Base-by-base conservation (phyloP, 1,284 basidiomycete genomes). In the Taiwanofungus camphoratus region DNA sequence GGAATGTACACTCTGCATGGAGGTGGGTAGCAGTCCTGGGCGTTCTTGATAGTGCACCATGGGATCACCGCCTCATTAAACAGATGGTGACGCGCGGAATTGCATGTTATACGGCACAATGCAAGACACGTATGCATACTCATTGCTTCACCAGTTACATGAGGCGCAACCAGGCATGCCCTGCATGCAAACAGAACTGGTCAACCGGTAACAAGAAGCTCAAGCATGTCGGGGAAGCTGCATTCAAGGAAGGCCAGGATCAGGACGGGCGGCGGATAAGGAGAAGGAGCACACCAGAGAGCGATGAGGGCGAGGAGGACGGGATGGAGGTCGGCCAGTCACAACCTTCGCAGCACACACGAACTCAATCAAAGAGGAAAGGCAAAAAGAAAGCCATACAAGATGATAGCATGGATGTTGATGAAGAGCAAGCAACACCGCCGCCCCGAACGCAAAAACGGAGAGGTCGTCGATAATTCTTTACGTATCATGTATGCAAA, bases 1-100 rank as follows among this genome's bases (percentile, higher is more conserved):
- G 1, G 82, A 87, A 51, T 93, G 90, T 55, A 76, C 75, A 2
- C 74, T 83, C 39, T 94, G 91, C 67, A 64, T 76, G 51, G 83
- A 88, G 63, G 79, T 87, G 41, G 69, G 39, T 52, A 50, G 24
- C 27, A 36, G 41, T 40, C 29, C 24, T 36, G 8, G 8, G 26
- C 26, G 13, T 7, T 7, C 26, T 8, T 27, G 26, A 27, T 27
- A 27, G 13, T 15, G 26, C n/a, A 26, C 20, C 18, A 36, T 31
- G 27, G 30, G 16, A 15, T 32, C 20, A 30, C 27, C 27, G 19
- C 22, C 37, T 41, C 11, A 13, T 39, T 30, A 8, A 41, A 11
- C 50, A 87, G 82, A 69, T 82, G 34, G 55, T 85, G 31, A 87
- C 83, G 1, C 75, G 76, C 41, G 88, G 89, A 7, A 62, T 79